A percentile compares a stretch with the other conserved stretches of the same genome.
Conservation (phyloP, 306 rosid species). For the Prunus mume region DNA sequence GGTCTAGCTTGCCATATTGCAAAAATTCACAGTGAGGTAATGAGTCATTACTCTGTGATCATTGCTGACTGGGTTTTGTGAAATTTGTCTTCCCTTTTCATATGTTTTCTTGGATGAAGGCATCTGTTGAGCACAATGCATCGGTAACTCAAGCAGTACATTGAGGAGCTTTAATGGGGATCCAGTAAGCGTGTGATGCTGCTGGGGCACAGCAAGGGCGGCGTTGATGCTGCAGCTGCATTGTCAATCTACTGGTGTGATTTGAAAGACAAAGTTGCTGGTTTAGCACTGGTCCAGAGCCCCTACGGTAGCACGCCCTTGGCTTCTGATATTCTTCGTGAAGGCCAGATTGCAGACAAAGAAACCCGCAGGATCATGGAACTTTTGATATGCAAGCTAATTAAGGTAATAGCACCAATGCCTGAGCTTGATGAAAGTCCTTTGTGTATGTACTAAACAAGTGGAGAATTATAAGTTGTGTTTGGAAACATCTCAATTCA, state of each 20-base stretch:
- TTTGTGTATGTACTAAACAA: too few relatives aligned
- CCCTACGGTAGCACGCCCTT: conserved; percentile 85
- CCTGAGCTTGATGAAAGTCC: neutral
- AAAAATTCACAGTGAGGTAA: conserved; percentile 82
- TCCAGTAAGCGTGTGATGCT: conserved; percentile 75
- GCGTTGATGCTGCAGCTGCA: conserved; percentile 80
- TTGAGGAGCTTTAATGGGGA: conserved; percentile 87
- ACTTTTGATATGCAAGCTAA: conserved; percentile 72
- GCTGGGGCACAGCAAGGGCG: conserved; percentile 89
- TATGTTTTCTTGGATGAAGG: conserved; percentile 35
- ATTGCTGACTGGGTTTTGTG: neutral
- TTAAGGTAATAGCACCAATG: conserved; percentile 47
- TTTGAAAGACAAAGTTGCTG: conserved; percentile 77
- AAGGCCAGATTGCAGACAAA: conserved; percentile 81
- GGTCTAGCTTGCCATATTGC: conserved; percentile 87
- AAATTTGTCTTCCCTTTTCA: too few relatives aligned
- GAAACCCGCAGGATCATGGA: conserved; percentile 72
- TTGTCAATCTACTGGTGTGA: conserved; percentile 63
- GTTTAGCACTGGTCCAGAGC: conserved; percentile 75
- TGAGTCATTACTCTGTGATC: neutral
- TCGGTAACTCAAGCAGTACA: conserved; percentile 47
- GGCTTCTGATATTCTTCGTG: conserved; percentile 73
- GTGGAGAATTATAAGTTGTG: neutral
- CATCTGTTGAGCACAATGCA: conserved; percentile 78
- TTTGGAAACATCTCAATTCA: neutral